phyloP scores from a whole-genome alignment of 192 early-diverging fungal genomes.

The Coemansia sp. region DNA sequence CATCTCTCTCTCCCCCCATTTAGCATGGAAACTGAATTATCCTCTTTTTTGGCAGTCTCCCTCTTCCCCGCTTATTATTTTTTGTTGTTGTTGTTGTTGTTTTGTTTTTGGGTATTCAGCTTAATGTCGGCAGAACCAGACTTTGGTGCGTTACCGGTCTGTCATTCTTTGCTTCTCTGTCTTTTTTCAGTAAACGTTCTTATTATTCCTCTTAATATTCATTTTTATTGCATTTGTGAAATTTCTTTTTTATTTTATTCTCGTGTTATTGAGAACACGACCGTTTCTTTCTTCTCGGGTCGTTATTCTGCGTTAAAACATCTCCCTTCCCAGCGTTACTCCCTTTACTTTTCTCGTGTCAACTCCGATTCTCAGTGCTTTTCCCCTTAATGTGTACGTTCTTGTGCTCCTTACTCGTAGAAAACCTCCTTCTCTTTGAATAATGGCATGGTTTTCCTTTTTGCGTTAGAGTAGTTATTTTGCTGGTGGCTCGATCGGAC shows the following conservation, averaged over 20 bases:
- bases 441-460: neutral
- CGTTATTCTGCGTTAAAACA: too few relatives aligned
- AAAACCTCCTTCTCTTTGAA: neutral
- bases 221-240: neutral
- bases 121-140: neutral
- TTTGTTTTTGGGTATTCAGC: neutral
- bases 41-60: neutral
- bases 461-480: neutral
- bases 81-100: constrained; percentile 7
- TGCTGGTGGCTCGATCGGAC: too few relatives aligned
- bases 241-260: neutral
- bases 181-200: neutral
- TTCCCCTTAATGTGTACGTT: neutral
- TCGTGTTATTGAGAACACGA: too few relatives aligned
- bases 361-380: neutral
- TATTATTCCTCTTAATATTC: neutral
- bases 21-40: constrained; percentile 2
- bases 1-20: constrained; percentile 10
- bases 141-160: neutral
- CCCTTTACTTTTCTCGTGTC: too few relatives aligned
- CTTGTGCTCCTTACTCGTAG: neutral
- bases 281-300: too few relatives aligned
- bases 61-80: constrained; percentile 8
- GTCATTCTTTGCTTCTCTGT: neutral
- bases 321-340: too few relatives aligned